Conservation (phyloP, 2,329 filamentous ascomycete genomes). For the Oidium heveae region DNA sequence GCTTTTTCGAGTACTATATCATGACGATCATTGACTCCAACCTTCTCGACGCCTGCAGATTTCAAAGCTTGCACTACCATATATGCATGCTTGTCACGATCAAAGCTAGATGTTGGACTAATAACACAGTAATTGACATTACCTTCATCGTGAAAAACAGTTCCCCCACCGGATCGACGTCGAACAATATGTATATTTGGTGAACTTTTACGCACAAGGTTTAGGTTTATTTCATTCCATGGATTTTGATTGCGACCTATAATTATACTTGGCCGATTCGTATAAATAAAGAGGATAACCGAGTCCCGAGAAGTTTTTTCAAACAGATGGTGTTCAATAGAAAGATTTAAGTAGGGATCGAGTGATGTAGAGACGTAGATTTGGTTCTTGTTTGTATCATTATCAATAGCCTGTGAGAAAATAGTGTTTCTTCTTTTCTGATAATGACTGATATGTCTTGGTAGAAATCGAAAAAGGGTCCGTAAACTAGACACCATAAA, state of each 20-base stretch:
- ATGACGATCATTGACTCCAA: constrained; percentile 67
- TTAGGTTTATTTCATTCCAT: constrained; percentile 72
- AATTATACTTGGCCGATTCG: constrained; percentile 67
- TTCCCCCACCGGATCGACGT: constrained; percentile 65
- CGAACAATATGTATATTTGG: constrained; percentile 38
- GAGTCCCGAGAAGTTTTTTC: constrained; percentile 46
- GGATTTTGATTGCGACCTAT: constrained; percentile 95
- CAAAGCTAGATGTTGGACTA: constrained; percentile 49
- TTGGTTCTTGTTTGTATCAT: constrained; percentile 27
- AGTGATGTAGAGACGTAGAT: constrained; percentile 44
- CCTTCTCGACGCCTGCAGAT: constrained; percentile 27
- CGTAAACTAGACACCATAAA: no score
- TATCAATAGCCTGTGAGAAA: constrained; percentile 7
- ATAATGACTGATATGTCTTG: not conserved
- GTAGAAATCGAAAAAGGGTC: not conserved
- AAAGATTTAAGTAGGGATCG: constrained; percentile 74
- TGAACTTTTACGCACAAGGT: constrained; percentile 20
- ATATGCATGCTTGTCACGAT: constrained; percentile 65
- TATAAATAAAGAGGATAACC: constrained; percentile 64
- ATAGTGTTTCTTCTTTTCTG: constrained; percentile 3
- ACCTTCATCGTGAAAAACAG: constrained; percentile 80
- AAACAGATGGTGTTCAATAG: constrained; percentile 76
- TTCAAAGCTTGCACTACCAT: constrained; percentile 77
- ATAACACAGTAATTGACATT: constrained; percentile 94
- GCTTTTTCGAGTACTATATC: constrained; percentile 59